A percentile compares a stretch with the other conserved stretches of the same genome.
Evolutionary conservation across 345 rosid genomes (phyloP).

Genomic region (Heritiera fomes): DNA sequence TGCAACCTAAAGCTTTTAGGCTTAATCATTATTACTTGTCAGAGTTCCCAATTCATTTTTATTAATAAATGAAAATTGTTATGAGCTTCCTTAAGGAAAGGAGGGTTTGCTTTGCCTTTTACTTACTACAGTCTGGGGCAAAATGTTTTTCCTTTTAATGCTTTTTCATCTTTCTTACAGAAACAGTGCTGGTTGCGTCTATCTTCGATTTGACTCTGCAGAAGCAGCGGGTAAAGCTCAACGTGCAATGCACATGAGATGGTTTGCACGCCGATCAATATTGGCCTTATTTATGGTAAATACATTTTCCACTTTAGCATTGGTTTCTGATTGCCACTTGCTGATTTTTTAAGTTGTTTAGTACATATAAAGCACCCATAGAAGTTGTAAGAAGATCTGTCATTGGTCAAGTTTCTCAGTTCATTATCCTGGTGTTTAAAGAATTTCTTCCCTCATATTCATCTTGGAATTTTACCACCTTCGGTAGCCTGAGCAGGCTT

Average conservation of each 20-base stretch:
- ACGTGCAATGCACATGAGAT: slow-evolving; percentile 86
- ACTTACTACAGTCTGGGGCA: background rate
- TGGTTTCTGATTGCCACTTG: background rate
- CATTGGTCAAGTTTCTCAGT: background rate
- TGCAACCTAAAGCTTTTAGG: background rate
- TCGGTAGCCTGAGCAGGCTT: background rate
- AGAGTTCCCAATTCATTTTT: slow-evolving; percentile 5
- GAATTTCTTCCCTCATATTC: background rate
- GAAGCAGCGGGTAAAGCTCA: slow-evolving; percentile 71
- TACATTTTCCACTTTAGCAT: background rate
- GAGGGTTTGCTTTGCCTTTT: background rate
- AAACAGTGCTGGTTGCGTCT: slow-evolving; percentile 58
- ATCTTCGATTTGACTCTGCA: slow-evolving; percentile 25
- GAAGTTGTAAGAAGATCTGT: background rate
- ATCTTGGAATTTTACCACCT: background rate
- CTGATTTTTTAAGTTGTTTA: background rate
- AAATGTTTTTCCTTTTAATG: background rate
- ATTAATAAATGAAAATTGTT: background rate
- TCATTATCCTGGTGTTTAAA: background rate
- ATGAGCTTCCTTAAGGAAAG: background rate
- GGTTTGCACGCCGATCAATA: slow-evolving; percentile 89
- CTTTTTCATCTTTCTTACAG: slow-evolving; percentile 35
- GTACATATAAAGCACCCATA: background rate
- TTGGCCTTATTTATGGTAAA: slow-evolving; percentile 82
- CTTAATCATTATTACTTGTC: background rate